Evolutionary conservation across 768 basidiomycete genomes (phyloP), one percentile per base, ranked within the genome.

Genomic region (Dacryopinax primogenitus): DNA sequence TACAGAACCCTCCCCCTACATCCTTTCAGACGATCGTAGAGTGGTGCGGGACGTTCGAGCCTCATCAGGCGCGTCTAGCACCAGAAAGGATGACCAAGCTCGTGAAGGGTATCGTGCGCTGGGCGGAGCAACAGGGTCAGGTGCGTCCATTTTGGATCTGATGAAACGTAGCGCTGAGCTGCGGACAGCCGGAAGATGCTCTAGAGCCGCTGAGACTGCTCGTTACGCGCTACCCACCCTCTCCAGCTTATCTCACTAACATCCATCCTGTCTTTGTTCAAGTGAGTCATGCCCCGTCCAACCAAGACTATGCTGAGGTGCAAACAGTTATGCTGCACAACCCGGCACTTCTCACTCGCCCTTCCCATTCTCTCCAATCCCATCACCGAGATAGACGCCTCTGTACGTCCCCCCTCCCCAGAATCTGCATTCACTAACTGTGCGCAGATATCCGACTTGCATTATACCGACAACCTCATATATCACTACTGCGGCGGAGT

Each of bases 401-500:
- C 72, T 0, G 68, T 66, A 21, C 34, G 64, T 15, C 23, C 23
- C 12, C 41, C 32, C 21, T 9, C 35, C n/a, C 12, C 32, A 1
- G 66, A 68, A n/a, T 12, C 23, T 1, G 28, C 33, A 12, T 32
- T 11, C 18, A 33, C 16, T 44, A 13, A 23, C 30, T 36, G 1
- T 4, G 6, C 7, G 66, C 64, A 72, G 70, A 16, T 68, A 13
- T 73, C 66, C 6, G 87, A 90, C 66, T 76, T 94, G 64, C 75
- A 73, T 33, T 92, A 90, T 75, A 84, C 82, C 68, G 92, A 93
- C 73, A 87, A 87, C 70, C 79, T 95, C 26, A 75, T 82, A n/a
- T 92, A 92, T 72, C 89, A 93, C 77, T 92, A 92, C 73, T 77
- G 83, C 1, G 90, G 86, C 1, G 92, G 90, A 1, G 77, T 88